Evolutionary conservation across 169 alveolate species (phyloP).

Genomic region (Miamiensis avidus): DNA sequence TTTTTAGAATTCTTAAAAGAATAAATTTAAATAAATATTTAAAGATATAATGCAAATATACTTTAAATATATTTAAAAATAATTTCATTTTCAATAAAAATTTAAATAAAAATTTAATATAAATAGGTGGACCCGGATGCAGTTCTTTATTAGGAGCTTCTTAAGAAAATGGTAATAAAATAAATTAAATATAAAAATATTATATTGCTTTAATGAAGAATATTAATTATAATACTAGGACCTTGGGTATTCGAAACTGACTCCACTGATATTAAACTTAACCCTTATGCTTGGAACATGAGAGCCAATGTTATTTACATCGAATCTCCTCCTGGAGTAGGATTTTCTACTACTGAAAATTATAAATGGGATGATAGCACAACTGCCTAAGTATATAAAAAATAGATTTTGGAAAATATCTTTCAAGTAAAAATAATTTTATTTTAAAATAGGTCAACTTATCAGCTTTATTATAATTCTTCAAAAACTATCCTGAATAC

Average conservation of each 20-base stretch:
- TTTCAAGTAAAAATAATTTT: too few relatives aligned
- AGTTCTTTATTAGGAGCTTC: neutral
- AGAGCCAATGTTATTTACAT: slow-evolving; percentile 67
- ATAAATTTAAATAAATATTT: too few relatives aligned
- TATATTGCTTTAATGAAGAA: neutral
- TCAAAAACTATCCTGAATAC: slow-evolving; percentile 64
- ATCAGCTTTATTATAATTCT: slow-evolving; percentile 60
- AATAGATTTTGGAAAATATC: too few relatives aligned
- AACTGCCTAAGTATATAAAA: slow-evolving; percentile 42
- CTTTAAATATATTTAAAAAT: too few relatives aligned
- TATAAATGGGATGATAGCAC: slow-evolving; percentile 53
- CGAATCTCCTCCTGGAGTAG: slow-evolving; percentile 75
- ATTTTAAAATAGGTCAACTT: slow-evolving; percentile 34
- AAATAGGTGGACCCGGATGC: neutral
- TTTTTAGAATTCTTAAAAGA: neutral
- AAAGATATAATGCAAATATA: neutral
- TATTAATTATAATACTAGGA: slow-evolving; percentile 27
- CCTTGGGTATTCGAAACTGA: slow-evolving; percentile 51
- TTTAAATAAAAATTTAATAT: too few relatives aligned
- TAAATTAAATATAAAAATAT: too few relatives aligned
- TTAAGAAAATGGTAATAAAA: neutral
- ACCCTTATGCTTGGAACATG: slow-evolving; percentile 71
- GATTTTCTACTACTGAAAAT: slow-evolving; percentile 42
- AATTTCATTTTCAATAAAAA: neutral
- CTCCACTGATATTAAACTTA: slow-evolving; percentile 26